A percentile compares a stretch with the other conserved stretches of the same genome.
phyloP scores from a whole-genome alignment of 208 protist genomes.

The Naegleria lovaniensis region DNA sequence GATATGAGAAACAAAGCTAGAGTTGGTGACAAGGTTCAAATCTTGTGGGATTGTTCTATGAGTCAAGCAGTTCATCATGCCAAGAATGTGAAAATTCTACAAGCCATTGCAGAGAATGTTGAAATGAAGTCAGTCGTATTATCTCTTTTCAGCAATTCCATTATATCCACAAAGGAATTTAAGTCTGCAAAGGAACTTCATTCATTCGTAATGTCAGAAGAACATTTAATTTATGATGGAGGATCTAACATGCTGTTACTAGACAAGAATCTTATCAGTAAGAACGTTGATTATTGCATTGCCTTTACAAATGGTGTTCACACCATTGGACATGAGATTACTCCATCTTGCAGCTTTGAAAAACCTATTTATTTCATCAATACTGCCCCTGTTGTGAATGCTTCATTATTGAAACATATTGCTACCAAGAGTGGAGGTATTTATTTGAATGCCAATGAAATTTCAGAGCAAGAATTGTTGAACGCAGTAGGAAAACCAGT shows the following conservation, averaged over 20 bases:
- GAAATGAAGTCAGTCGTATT: not conserved
- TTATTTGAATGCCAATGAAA: not conserved
- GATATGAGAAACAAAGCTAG: not conserved
- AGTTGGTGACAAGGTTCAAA: not conserved
- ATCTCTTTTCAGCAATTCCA: not conserved
- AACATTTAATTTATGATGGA: not conserved
- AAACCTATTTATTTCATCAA: not conserved
- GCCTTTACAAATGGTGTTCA: constrained; percentile 14
- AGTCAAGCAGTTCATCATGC: not conserved
- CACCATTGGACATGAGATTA: not conserved
- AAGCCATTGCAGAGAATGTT: not conserved
- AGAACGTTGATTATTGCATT: not conserved
- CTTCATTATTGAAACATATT: not conserved
- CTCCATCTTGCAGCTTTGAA: not conserved
- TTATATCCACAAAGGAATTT: not conserved
- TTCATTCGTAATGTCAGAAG: too few species aligned
- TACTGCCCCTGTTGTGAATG: not conserved
- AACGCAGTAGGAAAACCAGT: not conserved
- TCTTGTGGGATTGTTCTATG: not conserved
- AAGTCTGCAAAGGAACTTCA: not conserved
- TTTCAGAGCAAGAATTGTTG: not conserved
- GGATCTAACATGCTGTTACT: not conserved
- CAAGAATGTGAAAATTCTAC: not conserved
- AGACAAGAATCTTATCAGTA: not conserved
- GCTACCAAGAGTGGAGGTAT: not conserved